These are phyloP conservation scores for Oenanthe sinensis DNA, from an alignment of 129 eudicot species.

Conservation along the genomic window DNA sequence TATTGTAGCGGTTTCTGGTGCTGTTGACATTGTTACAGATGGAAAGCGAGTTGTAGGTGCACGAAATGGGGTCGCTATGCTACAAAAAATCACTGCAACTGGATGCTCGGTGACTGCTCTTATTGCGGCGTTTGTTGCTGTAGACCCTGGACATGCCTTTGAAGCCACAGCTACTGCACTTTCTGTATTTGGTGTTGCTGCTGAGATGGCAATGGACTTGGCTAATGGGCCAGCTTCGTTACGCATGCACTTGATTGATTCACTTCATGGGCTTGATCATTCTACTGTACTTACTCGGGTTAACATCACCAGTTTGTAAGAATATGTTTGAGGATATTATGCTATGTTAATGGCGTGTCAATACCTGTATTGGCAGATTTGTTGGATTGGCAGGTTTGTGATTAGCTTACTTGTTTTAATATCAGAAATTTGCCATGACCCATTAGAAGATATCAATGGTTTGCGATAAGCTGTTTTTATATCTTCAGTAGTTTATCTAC, in stretches of 20 bases:
- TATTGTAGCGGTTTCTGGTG: constrained; percentile 77
- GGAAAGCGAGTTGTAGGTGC: constrained; percentile 59
- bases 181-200: constrained; percentile 65
- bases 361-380: too few species aligned
- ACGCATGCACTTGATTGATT: constrained; percentile 67
- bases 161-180: constrained; percentile 78
- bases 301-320: constrained; percentile 31
- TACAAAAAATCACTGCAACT: constrained; percentile 85
- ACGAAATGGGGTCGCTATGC: constrained; percentile 71
- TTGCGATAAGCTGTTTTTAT: not conserved
- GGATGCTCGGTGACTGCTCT: constrained; percentile 94
- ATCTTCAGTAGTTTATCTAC: not conserved
- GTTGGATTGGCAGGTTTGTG: not conserved
- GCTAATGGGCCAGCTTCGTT: constrained; percentile 86
- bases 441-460: not conserved
- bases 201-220: constrained; percentile 56
- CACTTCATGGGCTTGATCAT: constrained; percentile 62
- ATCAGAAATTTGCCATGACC: not conserved
- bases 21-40: constrained; percentile 80
- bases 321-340: not conserved
- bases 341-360: constrained; percentile 2
- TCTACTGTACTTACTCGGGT: constrained; percentile 35
- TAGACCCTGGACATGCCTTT: constrained; percentile 52
- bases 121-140: constrained; percentile 79
- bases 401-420: not conserved